Evolutionary conservation across 2,329 filamentous ascomycete species (phyloP).

Genomic region (Pseudonectria buxi): DNA sequence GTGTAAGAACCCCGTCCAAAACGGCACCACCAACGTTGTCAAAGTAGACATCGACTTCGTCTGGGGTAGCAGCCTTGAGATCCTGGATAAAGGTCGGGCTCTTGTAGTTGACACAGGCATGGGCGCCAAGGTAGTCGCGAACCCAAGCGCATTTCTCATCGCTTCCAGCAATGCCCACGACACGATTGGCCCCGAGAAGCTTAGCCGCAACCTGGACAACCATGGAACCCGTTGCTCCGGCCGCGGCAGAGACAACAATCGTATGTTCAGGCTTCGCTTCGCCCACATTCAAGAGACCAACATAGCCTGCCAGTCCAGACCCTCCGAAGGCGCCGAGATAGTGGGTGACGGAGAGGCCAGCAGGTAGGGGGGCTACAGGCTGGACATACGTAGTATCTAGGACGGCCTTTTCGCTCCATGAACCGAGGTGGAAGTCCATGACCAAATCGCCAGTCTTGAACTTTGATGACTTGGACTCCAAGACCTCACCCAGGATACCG

Average conservation of each 20-base stretch:
- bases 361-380: slow-evolving; percentile 18
- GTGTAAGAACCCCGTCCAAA: slow-evolving; percentile 21
- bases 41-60: slow-evolving; percentile 24
- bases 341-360: slow-evolving; percentile 17
- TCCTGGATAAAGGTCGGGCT: slow-evolving; percentile 22
- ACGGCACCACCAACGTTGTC: slow-evolving; percentile 25
- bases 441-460: slow-evolving; percentile 22
- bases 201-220: slow-evolving; percentile 23
- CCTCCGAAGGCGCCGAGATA: slow-evolving; percentile 24
- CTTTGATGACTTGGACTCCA: slow-evolving; percentile 18
- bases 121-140: slow-evolving; percentile 18
- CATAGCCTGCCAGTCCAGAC: slow-evolving; percentile 21
- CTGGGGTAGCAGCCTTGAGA: slow-evolving; percentile 18
- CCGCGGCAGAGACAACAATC: slow-evolving; percentile 23
- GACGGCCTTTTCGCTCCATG: slow-evolving; percentile 22
- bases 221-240: slow-evolving; percentile 24
- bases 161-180: slow-evolving; percentile 22
- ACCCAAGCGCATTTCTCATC: slow-evolving; percentile 25
- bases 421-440: slow-evolving; percentile 24
- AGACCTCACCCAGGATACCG: slow-evolving; percentile 22
- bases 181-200: slow-evolving; percentile 21
- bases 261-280: slow-evolving; percentile 22
- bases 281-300: slow-evolving; percentile 17
- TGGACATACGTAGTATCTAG: slow-evolving; percentile 20
- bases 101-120: slow-evolving; percentile 25